A percentile compares a stretch with the other conserved stretches of the same genome.
phyloP scores from a whole-genome alignment of 2,329 filamentous ascomycete species.

The Drechslera avenae region DNA sequence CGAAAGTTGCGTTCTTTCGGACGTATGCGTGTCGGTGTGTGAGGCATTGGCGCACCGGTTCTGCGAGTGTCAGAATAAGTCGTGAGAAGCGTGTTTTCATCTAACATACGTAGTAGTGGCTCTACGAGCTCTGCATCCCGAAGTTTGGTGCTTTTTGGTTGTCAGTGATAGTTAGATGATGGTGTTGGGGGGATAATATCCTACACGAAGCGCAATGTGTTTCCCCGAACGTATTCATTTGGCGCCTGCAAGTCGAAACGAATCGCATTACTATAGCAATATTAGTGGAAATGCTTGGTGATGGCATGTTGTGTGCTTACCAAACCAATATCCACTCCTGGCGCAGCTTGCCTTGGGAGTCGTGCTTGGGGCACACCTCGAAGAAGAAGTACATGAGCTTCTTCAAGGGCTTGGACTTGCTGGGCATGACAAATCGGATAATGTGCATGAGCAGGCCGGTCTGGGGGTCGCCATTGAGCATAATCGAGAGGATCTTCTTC shows the following conservation, averaged over 20 bases:
- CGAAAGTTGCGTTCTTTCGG: conserved; percentile 96
- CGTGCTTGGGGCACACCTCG: conserved; percentile 96
- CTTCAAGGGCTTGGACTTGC: conserved; percentile 94
- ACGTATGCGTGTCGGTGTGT: conserved; percentile 98
- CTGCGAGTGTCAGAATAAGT: conserved; percentile 21
- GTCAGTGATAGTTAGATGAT: conserved; percentile 20
- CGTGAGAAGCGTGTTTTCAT: not conserved
- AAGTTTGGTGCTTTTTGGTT: conserved; percentile 70
- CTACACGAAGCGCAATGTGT: conserved; percentile 92
- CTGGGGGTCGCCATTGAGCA: conserved; percentile 98
- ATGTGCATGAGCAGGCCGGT: conserved; percentile 98
- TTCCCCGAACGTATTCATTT: conserved; percentile 97
- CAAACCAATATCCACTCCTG: conserved; percentile 99
- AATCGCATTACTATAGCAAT: conserved; percentile 79
- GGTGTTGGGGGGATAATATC: conserved; percentile 2
- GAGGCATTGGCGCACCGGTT: conserved; percentile 87
- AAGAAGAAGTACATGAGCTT: conserved; percentile 99
- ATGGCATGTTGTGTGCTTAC: conserved; percentile 58
- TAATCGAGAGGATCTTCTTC: conserved; percentile 91
- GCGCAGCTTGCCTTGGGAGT: conserved; percentile 90
- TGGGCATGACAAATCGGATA: conserved; percentile 99
- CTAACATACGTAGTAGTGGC: conserved; percentile 71
- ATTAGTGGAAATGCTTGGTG: conserved; percentile 26
- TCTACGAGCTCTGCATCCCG: conserved; percentile 95
- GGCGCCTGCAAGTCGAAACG: conserved; percentile 95